Evolutionary conservation across 148 eudicot genomes (phyloP).

Genomic region (Talinum fruticosum): DNA sequence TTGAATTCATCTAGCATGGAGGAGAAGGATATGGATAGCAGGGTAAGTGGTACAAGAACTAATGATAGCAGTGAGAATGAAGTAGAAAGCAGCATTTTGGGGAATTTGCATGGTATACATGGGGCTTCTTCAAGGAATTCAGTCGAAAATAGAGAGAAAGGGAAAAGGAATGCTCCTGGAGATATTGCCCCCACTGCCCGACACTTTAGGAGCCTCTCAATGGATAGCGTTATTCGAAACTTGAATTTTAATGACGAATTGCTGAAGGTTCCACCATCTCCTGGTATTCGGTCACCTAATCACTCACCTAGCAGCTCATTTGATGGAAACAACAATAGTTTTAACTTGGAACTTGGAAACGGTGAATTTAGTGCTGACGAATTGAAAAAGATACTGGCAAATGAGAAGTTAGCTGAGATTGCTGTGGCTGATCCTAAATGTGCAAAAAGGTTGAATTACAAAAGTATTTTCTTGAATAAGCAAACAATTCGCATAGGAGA

Average conservation of each 20-base stretch:
- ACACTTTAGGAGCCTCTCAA: conserved; percentile 49
- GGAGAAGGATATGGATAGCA: conserved; percentile 44
- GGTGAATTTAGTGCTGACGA: conserved; percentile 43
- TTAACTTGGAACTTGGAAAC: conserved; percentile 41
- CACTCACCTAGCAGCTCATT: conserved; percentile 33
- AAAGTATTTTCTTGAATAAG: neutral
- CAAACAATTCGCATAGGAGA: neutral
- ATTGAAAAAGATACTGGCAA: conserved; percentile 49
- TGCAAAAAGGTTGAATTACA: conserved; percentile 37
- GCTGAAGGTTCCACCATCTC: conserved; percentile 34
- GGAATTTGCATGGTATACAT: conserved; percentile 18
- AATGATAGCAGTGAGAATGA: conserved; percentile 53
- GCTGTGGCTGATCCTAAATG: conserved; percentile 53
- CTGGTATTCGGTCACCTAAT: conserved; percentile 29
- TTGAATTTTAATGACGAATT: conserved; percentile 35
- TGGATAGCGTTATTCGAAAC: conserved; percentile 51
- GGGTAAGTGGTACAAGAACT: conserved; percentile 42
- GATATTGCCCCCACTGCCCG: conserved; percentile 28
- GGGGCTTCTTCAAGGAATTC: conserved; percentile 19
- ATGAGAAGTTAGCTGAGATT: conserved; percentile 47
- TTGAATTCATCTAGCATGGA: conserved; percentile 39
- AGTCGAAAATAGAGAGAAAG: conserved; percentile 20
- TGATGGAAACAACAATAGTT: conserved; percentile 30
- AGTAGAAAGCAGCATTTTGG: conserved; percentile 36
- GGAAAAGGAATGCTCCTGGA: conserved; percentile 31